Conservation (phyloP, 2,329 filamentous ascomycete genomes). For the Endoconidiophora laricicola region DNA sequence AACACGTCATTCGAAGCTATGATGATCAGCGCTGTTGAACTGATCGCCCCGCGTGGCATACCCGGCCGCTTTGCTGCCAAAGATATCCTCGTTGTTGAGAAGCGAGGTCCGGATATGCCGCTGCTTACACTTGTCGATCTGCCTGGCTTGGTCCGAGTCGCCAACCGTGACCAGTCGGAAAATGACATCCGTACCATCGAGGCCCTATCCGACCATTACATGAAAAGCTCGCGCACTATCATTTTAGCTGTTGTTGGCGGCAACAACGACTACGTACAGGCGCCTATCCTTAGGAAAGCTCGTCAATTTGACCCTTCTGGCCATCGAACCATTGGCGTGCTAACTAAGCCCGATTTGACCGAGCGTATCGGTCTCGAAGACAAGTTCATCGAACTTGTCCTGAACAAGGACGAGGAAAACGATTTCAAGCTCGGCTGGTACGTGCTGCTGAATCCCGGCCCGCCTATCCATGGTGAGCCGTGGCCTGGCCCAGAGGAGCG, state of each 20-base stretch:
- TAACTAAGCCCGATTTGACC: slow-evolving; percentile 37
- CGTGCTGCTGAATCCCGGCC: slow-evolving; percentile 32
- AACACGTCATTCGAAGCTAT: slow-evolving; percentile 32
- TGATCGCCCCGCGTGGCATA: slow-evolving; percentile 33
- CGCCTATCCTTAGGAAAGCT: slow-evolving; percentile 33
- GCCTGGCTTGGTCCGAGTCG: slow-evolving; percentile 39
- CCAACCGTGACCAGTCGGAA: slow-evolving; percentile 34
- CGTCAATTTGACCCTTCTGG: slow-evolving; percentile 33
- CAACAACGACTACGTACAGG: slow-evolving; percentile 38
- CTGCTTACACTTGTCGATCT: slow-evolving; percentile 45
- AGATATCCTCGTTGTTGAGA: slow-evolving; percentile 41
- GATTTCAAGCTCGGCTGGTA: slow-evolving; percentile 36
- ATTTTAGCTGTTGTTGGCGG: slow-evolving; percentile 39
- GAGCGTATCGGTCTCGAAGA: slow-evolving; percentile 36
- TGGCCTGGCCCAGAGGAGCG: slow-evolving; percentile 29
- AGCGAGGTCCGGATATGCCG: slow-evolving; percentile 40
- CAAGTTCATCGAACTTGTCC: slow-evolving; percentile 36
- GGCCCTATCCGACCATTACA: slow-evolving; percentile 34
- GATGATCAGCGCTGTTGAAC: slow-evolving; percentile 33
- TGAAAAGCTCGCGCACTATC: slow-evolving; percentile 38
- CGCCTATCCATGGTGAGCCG: slow-evolving; percentile 25
- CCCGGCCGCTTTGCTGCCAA: slow-evolving; percentile 33
- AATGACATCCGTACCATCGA: slow-evolving; percentile 37
- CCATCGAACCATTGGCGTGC: slow-evolving; percentile 32
- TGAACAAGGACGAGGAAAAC: slow-evolving; percentile 33